phyloP scores from a whole-genome alignment of 2,329 filamentous ascomycete genomes.

The Arthrobotrys musiformis region DNA sequence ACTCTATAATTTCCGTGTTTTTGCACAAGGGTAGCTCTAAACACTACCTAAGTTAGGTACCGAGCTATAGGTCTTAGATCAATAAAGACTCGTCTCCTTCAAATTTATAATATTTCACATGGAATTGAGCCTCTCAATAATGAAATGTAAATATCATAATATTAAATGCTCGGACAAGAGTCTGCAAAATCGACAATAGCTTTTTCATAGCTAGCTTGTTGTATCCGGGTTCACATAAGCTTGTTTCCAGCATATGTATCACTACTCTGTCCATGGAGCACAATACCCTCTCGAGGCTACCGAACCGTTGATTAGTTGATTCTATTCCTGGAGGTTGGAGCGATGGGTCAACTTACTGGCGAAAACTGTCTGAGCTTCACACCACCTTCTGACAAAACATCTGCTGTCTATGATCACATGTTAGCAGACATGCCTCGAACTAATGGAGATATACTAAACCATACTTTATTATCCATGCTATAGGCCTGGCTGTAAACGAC shows the following conservation, averaged over 20 bases:
- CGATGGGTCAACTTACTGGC: constrained; percentile 71
- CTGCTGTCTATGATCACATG: constrained; percentile 70
- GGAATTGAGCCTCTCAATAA: too few species aligned
- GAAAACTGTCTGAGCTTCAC: constrained; percentile 87
- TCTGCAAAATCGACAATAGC: too few species aligned
- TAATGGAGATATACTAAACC: constrained; percentile 39
- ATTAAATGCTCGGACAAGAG: too few species aligned
- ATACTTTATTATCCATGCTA: constrained; percentile 83
- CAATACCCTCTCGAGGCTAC: constrained; percentile 46
- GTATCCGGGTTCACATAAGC: constrained; percentile 10
- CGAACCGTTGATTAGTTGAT: not conserved
- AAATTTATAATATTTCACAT: too few species aligned
- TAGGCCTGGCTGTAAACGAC: constrained; percentile 95
- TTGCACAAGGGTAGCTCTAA: not conserved
- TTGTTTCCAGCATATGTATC: not conserved
- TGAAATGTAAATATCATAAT: too few species aligned
- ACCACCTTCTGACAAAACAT: constrained; percentile 83
- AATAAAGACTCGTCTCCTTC: not conserved
- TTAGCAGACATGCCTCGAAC: constrained; percentile 17
- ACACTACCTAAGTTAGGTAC: too few species aligned
- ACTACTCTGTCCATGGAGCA: constrained; percentile 27
- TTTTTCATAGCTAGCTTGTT: not conserved
- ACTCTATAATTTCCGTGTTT: not conserved
- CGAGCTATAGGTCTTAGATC: too few species aligned
- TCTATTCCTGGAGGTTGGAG: not conserved